Evolutionary conservation across 106 monocot species (phyloP), one percentile per base, ranked within the genome.

Genomic region (Dioscorea alata): DNA sequence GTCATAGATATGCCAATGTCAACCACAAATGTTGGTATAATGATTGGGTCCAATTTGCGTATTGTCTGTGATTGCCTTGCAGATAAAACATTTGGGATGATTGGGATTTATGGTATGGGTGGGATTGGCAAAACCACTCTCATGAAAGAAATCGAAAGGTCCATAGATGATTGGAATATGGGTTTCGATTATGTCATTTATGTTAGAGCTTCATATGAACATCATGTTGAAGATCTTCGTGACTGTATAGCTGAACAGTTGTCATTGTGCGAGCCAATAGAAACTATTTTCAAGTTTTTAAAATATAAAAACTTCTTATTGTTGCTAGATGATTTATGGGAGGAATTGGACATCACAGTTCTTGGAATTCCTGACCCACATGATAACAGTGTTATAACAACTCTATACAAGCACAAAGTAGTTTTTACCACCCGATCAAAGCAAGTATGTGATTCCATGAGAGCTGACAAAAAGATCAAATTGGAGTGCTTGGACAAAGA

Each of bases 281-380:
- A 20, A 5, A 8, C 24, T 57, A 61, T 76, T 22, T 58, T 22
- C 33, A 32, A 70, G 22, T 69, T 8, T 54, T 50, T 76, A 19
- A 63, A 64, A n/a, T 9, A 13, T 10, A 64, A 33, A 35, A 71
- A 25, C 31, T 71, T 77, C 49, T 48, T 77, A 4, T 18, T 77
- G 12, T 57, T 77, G 5, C 24, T 77, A 28, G 77, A 77, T 57
- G 71, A 77, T 31, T 42, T 77, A 8, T 71, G 70, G 71, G 25
- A 59, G 6, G 21, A 1, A n/a, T 16, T 71, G 5, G 32, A 70
- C 13, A 70, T 28, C 28, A 28, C 28, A 28, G 28, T 28, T 28
- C 28, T 28, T 28, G 28, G 28, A 28, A 28, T 28, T 28, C 28
- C 28, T 28, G 28, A 28, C 3, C 28, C 28, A 28, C 28, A 28